Conservation (phyloP, 2,329 filamentous ascomycete species). For the Xylaria sp. region DNA sequence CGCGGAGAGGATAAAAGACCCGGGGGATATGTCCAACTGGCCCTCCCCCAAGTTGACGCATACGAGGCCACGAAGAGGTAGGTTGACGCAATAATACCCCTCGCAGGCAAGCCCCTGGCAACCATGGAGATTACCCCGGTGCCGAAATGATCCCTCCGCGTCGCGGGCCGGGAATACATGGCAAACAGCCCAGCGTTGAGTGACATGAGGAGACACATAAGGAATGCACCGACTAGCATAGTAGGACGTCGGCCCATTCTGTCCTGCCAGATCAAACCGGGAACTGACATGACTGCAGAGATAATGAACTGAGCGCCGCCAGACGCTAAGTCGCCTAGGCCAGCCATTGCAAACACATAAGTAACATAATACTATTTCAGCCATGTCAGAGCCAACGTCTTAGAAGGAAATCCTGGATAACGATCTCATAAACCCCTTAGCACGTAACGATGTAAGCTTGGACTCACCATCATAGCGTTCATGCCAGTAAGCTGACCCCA, state of each 20-base stretch:
- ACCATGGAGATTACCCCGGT: conserved; percentile 57
- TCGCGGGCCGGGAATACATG: conserved; percentile 52
- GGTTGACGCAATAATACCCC: conserved; percentile 71
- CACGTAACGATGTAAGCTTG: not conserved
- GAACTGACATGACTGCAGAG: not conserved
- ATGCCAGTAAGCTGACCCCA: conserved; percentile 81
- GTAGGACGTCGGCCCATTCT: not conserved
- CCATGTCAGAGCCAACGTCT: not conserved
- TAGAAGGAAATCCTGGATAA: not conserved
- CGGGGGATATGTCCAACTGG: conserved; percentile 58
- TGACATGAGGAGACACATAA: not conserved
- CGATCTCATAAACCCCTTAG: not conserved
- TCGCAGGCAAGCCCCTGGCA: conserved; percentile 60
- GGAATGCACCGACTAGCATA: not conserved
- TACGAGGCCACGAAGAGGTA: conserved; percentile 70
- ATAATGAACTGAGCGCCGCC: conserved; percentile 75
- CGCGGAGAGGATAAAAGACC: conserved; percentile 59
- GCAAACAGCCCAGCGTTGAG: not conserved
- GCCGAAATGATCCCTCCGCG: conserved; percentile 48
- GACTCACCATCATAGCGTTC: conserved; percentile 71
- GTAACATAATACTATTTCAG: conserved; percentile 67
- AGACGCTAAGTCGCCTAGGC: conserved; percentile 70
- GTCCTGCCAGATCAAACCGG: not conserved
- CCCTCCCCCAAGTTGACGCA: conserved; percentile 57
- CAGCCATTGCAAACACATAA: conserved; percentile 77